These are phyloP conservation scores for Hylodesmum podocarpum DNA, from an alignment of 306 rosid genomes.

Conservation along the genomic window DNA sequence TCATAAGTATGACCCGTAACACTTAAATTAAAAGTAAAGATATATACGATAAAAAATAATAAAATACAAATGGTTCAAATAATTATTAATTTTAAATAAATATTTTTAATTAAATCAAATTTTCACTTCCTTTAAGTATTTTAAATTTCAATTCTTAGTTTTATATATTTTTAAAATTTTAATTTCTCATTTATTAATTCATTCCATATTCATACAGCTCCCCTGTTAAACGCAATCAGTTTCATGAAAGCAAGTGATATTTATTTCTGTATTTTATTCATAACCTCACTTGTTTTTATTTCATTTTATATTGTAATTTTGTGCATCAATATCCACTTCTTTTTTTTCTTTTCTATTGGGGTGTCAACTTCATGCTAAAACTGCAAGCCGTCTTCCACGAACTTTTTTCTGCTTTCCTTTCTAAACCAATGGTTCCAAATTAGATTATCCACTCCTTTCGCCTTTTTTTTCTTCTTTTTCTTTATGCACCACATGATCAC, in stretches of 20 bases:
- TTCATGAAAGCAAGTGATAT: not conserved
- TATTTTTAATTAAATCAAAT: too few relatives aligned
- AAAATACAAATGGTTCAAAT: not conserved
- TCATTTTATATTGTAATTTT: not conserved
- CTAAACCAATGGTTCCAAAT: slow-evolving; percentile 30
- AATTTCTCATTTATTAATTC: too few relatives aligned
- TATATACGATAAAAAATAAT: not conserved
- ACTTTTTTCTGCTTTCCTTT: slow-evolving; percentile 9
- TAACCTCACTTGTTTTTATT: not conserved
- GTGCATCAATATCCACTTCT: not conserved
- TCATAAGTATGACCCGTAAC: too few relatives aligned
- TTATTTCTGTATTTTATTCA: not conserved
- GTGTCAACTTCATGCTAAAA: slow-evolving; percentile 25
- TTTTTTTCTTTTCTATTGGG: not conserved
- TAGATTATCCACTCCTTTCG: slow-evolving; percentile 34
- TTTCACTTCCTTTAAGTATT: too few relatives aligned
- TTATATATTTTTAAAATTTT: too few relatives aligned
- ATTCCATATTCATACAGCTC: not conserved
- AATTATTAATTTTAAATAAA: not conserved
- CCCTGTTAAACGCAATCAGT: not conserved
- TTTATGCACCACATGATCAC: slow-evolving; percentile 15
- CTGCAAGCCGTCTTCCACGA: slow-evolving; percentile 21
- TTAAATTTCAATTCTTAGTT: too few relatives aligned
- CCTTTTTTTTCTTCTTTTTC: not conserved
- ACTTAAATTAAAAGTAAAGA: not conserved